phyloP scores from a whole-genome alignment of 2,329 filamentous ascomycete genomes.

The Aulographum hederae region DNA sequence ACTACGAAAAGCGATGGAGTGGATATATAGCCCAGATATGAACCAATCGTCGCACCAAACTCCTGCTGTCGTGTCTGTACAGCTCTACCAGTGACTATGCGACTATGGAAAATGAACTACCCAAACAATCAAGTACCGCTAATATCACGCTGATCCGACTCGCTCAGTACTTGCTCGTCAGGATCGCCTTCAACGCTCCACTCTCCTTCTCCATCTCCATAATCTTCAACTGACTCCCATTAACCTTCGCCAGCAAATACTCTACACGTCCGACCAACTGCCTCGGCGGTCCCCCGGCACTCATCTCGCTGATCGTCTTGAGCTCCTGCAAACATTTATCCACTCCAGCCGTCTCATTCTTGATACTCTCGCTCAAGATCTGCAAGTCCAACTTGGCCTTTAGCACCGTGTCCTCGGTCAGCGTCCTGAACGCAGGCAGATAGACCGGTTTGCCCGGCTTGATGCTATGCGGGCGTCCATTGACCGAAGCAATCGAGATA shows the following conservation, averaged over 20 bases:
- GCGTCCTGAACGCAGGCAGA: constrained; percentile 57
- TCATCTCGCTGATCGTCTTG: constrained; percentile 46
- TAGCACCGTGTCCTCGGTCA: constrained; percentile 56
- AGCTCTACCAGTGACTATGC: too few relatives aligned
- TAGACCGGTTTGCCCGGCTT: constrained; percentile 75
- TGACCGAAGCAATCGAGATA: constrained; percentile 52
- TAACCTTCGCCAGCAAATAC: constrained; percentile 59
- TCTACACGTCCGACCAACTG: constrained; percentile 48
- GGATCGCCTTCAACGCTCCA: constrained; percentile 49
- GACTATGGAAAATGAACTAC: too few relatives aligned
- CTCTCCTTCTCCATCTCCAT: constrained; percentile 57
- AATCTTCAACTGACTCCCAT: constrained; percentile 57
- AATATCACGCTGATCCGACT: too few relatives aligned
- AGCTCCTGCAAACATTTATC: constrained; percentile 68
- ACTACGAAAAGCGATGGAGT: too few relatives aligned
- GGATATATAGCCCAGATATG: too few relatives aligned
- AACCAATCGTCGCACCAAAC: too few relatives aligned
- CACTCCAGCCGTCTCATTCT: constrained; percentile 55
- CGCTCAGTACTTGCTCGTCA: constrained; percentile 31
- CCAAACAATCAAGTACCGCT: too few relatives aligned
- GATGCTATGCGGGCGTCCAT: constrained; percentile 63
- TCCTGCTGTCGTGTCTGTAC: too few relatives aligned
- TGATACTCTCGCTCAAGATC: constrained; percentile 48
- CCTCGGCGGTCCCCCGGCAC: too few relatives aligned
- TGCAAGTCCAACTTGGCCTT: constrained; percentile 50